These are phyloP conservation scores for Fusarium coffeatum DNA, from an alignment of 2,329 filamentous ascomycete genomes.

Conservation along the genomic window DNA sequence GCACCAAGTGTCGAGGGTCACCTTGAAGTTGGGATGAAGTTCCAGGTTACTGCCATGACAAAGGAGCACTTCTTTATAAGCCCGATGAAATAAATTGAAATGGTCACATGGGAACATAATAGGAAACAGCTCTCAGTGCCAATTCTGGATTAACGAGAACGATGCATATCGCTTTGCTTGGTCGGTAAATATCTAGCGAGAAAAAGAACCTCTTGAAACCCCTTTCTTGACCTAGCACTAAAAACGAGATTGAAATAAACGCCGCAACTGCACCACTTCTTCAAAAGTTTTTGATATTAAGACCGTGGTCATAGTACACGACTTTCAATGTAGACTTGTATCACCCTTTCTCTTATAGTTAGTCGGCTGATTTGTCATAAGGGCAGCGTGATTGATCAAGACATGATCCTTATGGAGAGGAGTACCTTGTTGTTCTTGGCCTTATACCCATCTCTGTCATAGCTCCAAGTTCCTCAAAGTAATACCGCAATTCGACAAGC, in stretches of 20 bases:
- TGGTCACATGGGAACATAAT: neutral
- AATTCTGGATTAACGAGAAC: neutral
- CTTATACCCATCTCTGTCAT: neutral
- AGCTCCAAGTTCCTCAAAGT: neutral
- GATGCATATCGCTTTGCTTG: neutral
- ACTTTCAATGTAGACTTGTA: neutral
- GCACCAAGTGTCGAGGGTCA: slow-evolving; percentile 66
- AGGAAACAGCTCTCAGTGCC: neutral
- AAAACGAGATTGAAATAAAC: too few species aligned
- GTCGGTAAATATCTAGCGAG: neutral
- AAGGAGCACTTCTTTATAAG: slow-evolving; percentile 58
- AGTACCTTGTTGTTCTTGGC: neutral
- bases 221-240: neutral
- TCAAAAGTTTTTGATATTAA: neutral
- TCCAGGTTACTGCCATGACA: slow-evolving; percentile 69
- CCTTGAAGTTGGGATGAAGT: slow-evolving; percentile 67
- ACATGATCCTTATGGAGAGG: neutral
- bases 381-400: neutral
- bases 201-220: too few species aligned
- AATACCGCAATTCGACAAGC: neutral
- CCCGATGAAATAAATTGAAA: slow-evolving; percentile 41
- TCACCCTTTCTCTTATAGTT: neutral
- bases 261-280: neutral
- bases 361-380: neutral
- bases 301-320: neutral